A percentile compares a stretch with the other conserved stretches of the same genome.
Conservation (phyloP, 139 green algal species). For the Diplosphaera chodatii region DNA sequence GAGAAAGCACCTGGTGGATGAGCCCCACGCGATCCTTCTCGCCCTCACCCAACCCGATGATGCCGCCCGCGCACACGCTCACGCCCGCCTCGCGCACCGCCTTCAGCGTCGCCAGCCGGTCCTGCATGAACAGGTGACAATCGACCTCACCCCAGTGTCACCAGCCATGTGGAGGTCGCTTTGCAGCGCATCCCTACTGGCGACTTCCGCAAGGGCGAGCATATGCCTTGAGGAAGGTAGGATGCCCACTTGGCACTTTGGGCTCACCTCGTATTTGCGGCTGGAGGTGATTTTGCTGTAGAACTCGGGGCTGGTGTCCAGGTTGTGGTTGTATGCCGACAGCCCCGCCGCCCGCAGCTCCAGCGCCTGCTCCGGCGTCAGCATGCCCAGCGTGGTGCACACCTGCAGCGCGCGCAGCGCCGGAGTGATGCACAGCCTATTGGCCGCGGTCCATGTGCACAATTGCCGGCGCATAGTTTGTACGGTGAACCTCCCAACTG, state of each 20-base stretch:
- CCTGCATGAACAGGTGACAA: too few relatives aligned
- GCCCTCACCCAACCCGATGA: conserved; percentile 88
- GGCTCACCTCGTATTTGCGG: conserved; percentile 77
- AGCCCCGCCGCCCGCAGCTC: conserved; percentile 87
- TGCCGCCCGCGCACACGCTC: conserved; percentile 90
- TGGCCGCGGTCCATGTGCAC: too few relatives aligned
- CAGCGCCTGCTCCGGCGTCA: conserved; percentile 66
- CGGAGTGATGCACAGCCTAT: too few relatives aligned
- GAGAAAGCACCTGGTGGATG: conserved; percentile 68
- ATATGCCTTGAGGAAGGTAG: too few relatives aligned
- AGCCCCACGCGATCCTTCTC: conserved; percentile 75
- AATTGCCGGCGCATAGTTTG: too few relatives aligned
- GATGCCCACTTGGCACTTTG: too few relatives aligned
- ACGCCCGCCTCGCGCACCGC: conserved; percentile 90
- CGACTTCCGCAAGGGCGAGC: too few relatives aligned
- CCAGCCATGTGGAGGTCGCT: too few relatives aligned
- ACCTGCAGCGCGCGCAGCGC: conserved; percentile 90
- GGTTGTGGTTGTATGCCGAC: conserved; percentile 99
- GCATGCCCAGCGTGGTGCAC: conserved; percentile 82
- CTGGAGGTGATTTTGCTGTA: conserved; percentile 90
- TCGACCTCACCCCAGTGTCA: too few relatives aligned
- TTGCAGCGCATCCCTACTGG: too few relatives aligned
- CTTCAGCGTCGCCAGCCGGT: conserved; percentile 83
- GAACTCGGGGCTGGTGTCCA: conserved; percentile 95
- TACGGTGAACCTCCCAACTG: too few relatives aligned